Evolutionary conservation across 257 asterid species (phyloP), one percentile per base, ranked within the genome.

Genomic region (Solanum tacnaense): DNA sequence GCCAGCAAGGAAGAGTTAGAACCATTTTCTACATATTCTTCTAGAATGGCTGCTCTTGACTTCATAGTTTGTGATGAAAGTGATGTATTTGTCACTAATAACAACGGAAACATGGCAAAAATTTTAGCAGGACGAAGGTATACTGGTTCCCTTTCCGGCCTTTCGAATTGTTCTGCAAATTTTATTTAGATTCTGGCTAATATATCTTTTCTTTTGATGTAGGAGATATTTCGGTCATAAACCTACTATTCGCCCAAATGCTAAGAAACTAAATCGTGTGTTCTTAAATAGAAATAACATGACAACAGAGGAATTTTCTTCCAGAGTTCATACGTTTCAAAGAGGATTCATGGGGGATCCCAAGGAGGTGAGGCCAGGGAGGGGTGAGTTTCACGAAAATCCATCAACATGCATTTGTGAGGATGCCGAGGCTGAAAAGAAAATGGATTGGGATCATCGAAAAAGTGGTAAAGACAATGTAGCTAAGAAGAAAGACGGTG

Each of bases 191-290:
- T 46, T 71, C 68, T 71, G 72, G 71, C 82, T 85, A 67, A 72
- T 82, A 31, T 82, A 49, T 81, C 70, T 32, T 83, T 32, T 58
- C 88, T 88, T 88, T 86, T 89, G 67, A 35, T 88, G 86, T 93
- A 97, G 99, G 98, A 95, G 99, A 93, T 97, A 95, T 91, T 94
- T 97, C 89, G 99, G 99, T 49, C 99, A 97, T 93, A 97, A 96
- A 86, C 98, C 98, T 23, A 96, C 99, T 5, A 93, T 97, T 87
- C 99, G 99, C 31, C 99, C 99, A 71, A 97, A 97, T 90, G 95
- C 98, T 44, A 97, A 97, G 89, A 97, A 95, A 46, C 78, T 97
- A 90, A 92, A 94, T 88, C 89, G 91, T 84, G 87, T 96, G 86
- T 97, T 94, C 92, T 79, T 89, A 49, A 93, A 88, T 89, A 93